Evolutionary conservation across 202 grass and related monocot species (phyloP).

Genomic region (Carex sylvatica): DNA sequence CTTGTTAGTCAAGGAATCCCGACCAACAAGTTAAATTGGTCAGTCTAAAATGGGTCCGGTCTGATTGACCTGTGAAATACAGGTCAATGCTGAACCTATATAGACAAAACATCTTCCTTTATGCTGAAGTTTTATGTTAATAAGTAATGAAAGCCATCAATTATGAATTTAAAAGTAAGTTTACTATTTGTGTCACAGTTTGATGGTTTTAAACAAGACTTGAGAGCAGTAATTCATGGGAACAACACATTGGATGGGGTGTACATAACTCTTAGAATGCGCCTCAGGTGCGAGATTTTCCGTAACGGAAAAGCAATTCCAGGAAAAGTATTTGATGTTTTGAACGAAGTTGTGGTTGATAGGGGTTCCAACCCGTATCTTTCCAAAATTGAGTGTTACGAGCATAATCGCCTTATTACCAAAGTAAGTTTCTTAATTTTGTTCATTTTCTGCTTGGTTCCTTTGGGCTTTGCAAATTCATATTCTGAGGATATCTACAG

Average conservation of each 20-base stretch:
- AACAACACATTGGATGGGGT: constrained; percentile 88
- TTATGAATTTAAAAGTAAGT: constrained; percentile 35
- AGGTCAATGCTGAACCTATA: not conserved
- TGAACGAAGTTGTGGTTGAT: constrained; percentile 97
- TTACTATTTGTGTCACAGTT: constrained; percentile 55
- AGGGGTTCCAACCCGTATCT: constrained; percentile 98
- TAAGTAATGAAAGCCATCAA: constrained; percentile 8
- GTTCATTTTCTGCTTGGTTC: constrained; percentile 28
- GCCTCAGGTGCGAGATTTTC: constrained; percentile 83
- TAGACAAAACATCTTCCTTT: not conserved
- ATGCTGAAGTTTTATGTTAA: not conserved
- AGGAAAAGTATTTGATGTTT: constrained; percentile 90
- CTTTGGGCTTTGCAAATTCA: constrained; percentile 16
- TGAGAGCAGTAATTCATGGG: constrained; percentile 91
- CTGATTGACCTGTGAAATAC: not conserved
- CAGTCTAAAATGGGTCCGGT: not conserved
- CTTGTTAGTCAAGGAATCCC: not conserved
- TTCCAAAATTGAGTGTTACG: constrained; percentile 97
- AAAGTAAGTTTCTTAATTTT: constrained; percentile 52
- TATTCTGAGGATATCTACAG: not conserved
- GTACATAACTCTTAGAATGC: constrained; percentile 99
- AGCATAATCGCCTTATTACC: constrained; percentile 90
- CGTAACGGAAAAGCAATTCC: constrained; percentile 91
- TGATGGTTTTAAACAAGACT: constrained; percentile 76
- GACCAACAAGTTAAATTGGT: not conserved